phyloP scores from a whole-genome alignment of 1,139 yeast species.

The Taphrina flavorubra region DNA sequence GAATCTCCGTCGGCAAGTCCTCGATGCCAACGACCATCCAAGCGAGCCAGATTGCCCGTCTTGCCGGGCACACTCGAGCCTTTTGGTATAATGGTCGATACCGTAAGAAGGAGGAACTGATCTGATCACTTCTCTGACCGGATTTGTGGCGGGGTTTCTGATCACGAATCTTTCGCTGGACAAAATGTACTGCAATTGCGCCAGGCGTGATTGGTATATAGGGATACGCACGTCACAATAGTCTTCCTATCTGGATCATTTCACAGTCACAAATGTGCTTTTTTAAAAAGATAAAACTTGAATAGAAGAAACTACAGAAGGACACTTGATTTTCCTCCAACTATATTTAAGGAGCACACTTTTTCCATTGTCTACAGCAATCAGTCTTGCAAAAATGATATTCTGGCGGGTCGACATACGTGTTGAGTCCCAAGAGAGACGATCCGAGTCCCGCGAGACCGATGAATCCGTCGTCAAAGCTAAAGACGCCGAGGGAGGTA shows the following conservation, averaged over 20 bases:
- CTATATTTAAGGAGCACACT: constrained; percentile 20
- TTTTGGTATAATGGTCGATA: no score
- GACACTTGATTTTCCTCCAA: background rate
- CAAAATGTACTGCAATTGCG: no score
- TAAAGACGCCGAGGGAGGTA: constrained; percentile 66
- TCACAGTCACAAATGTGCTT: background rate
- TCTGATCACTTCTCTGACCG: background rate
- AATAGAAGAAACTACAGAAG: background rate
- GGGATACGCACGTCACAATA: no score
- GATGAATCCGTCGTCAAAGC: constrained; percentile 73
- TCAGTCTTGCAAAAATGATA: background rate
- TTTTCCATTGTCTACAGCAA: constrained; percentile 21
- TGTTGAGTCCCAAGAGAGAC: constrained; percentile 68
- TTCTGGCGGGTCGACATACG: constrained; percentile 6
- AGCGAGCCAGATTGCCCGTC: no score
- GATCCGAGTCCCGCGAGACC: constrained; percentile 88
- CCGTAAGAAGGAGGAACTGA: constrained; percentile 1
- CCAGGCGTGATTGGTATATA: no score
- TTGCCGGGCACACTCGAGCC: no score
- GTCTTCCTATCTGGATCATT: no score
- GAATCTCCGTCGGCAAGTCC: constrained; percentile 18
- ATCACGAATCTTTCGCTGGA: no score
- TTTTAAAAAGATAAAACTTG: background rate
- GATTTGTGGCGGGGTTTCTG: background rate
- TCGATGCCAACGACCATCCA: background rate